These are phyloP conservation scores for Boletus insuetus DNA, from an alignment of 768 basidiomycete genomes.

Conservation along the genomic window DNA sequence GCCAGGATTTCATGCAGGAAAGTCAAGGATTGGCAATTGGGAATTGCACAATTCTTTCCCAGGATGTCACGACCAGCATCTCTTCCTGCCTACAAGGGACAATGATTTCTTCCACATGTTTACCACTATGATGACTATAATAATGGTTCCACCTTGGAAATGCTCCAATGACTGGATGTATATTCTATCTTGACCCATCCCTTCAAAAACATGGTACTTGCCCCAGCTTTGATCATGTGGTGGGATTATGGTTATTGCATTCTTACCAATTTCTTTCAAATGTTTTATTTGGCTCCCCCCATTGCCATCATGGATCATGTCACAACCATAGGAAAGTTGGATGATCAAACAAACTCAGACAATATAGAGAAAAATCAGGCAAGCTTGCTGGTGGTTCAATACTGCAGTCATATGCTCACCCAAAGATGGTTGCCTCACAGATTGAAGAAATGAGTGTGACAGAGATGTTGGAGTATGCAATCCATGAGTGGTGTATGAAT, in stretches of 20 bases:
- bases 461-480: too few relatives aligned
- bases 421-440: too few relatives aligned
- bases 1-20: not conserved
- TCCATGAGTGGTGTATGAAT: not conserved
- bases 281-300: slow-evolving; percentile 1
- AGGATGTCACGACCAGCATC: not conserved
- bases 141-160: slow-evolving; percentile 4
- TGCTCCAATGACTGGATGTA: slow-evolving; percentile 1
- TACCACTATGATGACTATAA: slow-evolving; percentile 3
- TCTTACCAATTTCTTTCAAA: slow-evolving; percentile 2
- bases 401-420: too few relatives aligned
- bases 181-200: not conserved
- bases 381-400: too few relatives aligned
- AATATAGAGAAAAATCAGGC: too few relatives aligned
- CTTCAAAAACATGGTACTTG: not conserved
- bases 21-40: not conserved
- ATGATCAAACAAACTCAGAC: too few relatives aligned
- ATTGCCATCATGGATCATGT: not conserved
- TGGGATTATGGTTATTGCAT: slow-evolving; percentile 5
- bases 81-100: not conserved
- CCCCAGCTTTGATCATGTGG: slow-evolving; percentile 8
- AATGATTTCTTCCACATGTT: not conserved
- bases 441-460: too few relatives aligned
- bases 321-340: not conserved
- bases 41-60: not conserved